Conservation (phyloP, 176 grass and related monocot species). For the Oryza officinalis region DNA sequence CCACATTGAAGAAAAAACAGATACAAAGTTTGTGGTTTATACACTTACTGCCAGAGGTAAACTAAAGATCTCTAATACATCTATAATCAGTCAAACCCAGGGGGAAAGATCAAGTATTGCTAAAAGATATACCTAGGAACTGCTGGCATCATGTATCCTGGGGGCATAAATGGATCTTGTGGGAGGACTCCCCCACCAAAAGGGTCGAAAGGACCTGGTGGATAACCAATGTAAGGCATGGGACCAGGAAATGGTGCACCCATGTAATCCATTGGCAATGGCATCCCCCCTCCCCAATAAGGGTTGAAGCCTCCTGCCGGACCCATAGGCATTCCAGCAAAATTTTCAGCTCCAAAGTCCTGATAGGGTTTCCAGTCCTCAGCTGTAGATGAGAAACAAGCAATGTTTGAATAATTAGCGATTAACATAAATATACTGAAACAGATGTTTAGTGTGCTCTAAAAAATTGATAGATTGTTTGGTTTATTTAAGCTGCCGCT, state of each 20-base stretch:
- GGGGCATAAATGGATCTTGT: conserved; percentile 89
- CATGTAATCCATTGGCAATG: conserved; percentile 85
- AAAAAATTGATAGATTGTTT: neutral
- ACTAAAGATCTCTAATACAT: conserved; percentile 19
- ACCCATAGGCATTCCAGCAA: conserved; percentile 74
- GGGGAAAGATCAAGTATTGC: conserved; percentile 20
- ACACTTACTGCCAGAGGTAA: conserved; percentile 19
- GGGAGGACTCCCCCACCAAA: conserved; percentile 65
- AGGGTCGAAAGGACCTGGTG: conserved; percentile 75
- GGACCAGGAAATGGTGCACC: conserved; percentile 68
- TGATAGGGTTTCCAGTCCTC: conserved; percentile 80
- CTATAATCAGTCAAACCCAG: neutral
- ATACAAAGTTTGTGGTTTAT: conserved; percentile 12
- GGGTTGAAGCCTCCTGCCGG: conserved; percentile 77
- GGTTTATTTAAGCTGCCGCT: conserved; percentile 11
- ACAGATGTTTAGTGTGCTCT: neutral
- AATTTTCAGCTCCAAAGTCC: conserved; percentile 79
- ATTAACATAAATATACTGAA: conserved; percentile 16
- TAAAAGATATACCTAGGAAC: conserved; percentile 71
- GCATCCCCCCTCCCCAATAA: conserved; percentile 72
- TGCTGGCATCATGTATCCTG: conserved; percentile 81
- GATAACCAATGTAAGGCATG: conserved; percentile 82
- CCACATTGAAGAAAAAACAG: conserved; percentile 31
- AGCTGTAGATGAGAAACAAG: conserved; percentile 39
- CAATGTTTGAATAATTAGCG: conserved; percentile 7